These are phyloP conservation scores for Fusarium chaquense DNA, from an alignment of 2,329 filamentous ascomycete species.

Conservation along the genomic window DNA sequence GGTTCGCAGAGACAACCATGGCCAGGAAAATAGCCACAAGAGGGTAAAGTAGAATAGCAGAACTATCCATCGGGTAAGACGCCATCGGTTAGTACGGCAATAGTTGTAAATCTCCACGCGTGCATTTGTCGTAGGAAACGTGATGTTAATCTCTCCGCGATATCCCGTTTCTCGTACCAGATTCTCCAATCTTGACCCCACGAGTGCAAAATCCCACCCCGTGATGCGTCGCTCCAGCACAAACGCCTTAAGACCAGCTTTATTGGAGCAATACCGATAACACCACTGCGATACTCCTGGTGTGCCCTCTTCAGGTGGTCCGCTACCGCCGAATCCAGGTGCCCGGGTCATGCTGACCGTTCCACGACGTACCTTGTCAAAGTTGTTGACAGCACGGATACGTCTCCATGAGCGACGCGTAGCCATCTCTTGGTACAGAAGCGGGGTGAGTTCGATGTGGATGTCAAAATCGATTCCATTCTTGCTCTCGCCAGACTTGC, in stretches of 20 bases:
- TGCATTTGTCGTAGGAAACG: conserved; percentile 69
- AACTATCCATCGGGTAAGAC: conserved; percentile 71
- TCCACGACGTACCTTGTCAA: conserved; percentile 73
- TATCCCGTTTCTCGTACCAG: conserved; percentile 76
- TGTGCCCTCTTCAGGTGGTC: conserved; percentile 48
- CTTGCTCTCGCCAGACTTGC: conserved; percentile 56
- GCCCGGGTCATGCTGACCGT: conserved; percentile 67
- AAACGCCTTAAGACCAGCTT: conserved; percentile 69
- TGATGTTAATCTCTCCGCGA: conserved; percentile 69
- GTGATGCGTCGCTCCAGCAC: conserved; percentile 63
- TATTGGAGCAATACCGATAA: conserved; percentile 72
- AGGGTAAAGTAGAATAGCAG: conserved; percentile 75
- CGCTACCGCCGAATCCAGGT: conserved; percentile 55
- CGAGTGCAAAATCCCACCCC: conserved; percentile 69
- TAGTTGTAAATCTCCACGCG: conserved; percentile 73
- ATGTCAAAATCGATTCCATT: conserved; percentile 71
- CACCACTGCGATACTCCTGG: conserved; percentile 70
- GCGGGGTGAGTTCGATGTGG: conserved; percentile 68
- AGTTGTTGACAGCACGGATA: conserved; percentile 66
- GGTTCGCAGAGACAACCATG: conserved; percentile 74
- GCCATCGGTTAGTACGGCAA: conserved; percentile 72
- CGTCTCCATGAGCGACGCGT: conserved; percentile 56
- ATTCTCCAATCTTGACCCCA: conserved; percentile 65
- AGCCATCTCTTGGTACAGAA: conserved; percentile 63
- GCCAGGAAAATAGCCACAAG: conserved; percentile 78